A percentile compares a stretch with the other conserved stretches of the same genome.
Conservation (phyloP, 306 rosid species). For the Luffa aegyptiaca region DNA sequence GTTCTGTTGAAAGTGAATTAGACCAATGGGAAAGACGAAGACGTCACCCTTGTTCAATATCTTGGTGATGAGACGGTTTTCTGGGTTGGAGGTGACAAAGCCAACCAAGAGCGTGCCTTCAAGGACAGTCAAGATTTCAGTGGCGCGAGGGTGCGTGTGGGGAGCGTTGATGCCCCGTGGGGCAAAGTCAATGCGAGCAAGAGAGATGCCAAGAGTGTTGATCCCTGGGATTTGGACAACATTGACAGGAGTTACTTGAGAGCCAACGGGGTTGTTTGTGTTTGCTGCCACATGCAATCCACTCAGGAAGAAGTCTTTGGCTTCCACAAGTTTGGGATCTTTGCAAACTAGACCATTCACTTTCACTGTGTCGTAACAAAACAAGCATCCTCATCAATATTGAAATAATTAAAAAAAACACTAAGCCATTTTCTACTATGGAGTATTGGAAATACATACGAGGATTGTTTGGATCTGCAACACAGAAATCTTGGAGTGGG, state of each 20-base stretch:
- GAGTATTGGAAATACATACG: background rate
- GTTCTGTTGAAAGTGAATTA: conserved; percentile 21
- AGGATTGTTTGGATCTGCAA: background rate
- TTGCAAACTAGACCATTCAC: conserved; percentile 23
- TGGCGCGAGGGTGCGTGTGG: conserved; percentile 27
- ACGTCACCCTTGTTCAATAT: conserved; percentile 17
- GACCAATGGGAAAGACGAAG: conserved; percentile 23
- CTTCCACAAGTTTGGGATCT: conserved; percentile 19
- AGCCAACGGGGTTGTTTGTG: conserved; percentile 25
- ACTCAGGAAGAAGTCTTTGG: conserved; percentile 25
- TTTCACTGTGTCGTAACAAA: background rate
- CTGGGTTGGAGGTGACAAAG: conserved; percentile 20
- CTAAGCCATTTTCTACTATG: too few species aligned
- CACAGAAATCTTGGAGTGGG: background rate
- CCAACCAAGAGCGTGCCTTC: conserved; percentile 27
- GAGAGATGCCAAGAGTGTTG: conserved; percentile 25
- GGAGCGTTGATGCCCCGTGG: conserved; percentile 25
- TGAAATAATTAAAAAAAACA: background rate
- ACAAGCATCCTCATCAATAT: background rate
- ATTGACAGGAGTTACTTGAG: conserved; percentile 12
- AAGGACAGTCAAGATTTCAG: conserved; percentile 20
- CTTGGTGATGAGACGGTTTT: conserved; percentile 15
- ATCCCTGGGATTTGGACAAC: conserved; percentile 28
- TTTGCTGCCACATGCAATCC: conserved; percentile 20
- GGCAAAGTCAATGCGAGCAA: conserved; percentile 23